Percentiles rank a stretch among this genome's conserved stretches.
These are phyloP conservation scores for Amphirosellinia nigrospora DNA, from an alignment of 495 filamentous ascomycete species.

Conservation along the genomic window DNA sequence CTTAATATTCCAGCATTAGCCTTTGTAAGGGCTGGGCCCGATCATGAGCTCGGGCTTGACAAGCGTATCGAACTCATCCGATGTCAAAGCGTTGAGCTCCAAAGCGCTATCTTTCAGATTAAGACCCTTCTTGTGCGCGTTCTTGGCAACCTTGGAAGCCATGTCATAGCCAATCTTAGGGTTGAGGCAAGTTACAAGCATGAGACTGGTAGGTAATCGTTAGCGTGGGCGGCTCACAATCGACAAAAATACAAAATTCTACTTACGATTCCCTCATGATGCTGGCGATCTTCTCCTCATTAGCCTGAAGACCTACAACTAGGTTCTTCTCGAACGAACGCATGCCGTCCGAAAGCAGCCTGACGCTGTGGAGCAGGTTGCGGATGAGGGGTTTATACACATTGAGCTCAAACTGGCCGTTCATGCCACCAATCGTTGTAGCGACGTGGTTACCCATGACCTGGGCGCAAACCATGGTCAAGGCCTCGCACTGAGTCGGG, in stretches of 20 bases:
- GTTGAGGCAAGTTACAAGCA: conserved; percentile 98
- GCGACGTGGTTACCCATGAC: conserved; percentile 97
- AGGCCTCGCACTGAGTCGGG: conserved; percentile 95
- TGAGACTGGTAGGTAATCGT: conserved; percentile 65
- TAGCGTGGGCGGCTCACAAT: conserved; percentile 1
- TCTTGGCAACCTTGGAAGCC: conserved; percentile 98
- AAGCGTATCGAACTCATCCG: conserved; percentile 88
- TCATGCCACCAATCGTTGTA: conserved; percentile 90
- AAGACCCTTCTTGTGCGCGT: conserved; percentile 96
- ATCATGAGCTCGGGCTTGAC: conserved; percentile 98
- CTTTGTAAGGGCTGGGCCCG: conserved; percentile 69
- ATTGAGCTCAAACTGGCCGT: conserved; percentile 98
- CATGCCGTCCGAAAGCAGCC: conserved; percentile 91
- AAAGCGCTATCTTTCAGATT: conserved; percentile 93
- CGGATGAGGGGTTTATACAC: conserved; percentile 98
- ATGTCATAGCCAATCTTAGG: conserved; percentile 98
- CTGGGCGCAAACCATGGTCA: conserved; percentile 97
- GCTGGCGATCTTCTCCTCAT: conserved; percentile 85
- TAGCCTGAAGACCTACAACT: conserved; percentile 85
- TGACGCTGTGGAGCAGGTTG: conserved; percentile 89
- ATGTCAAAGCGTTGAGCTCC: conserved; percentile 88
- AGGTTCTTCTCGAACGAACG: conserved; percentile 91
- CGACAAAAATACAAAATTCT: not conserved
- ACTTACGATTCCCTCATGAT: conserved; percentile 84
- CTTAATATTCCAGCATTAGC: conserved; percentile 24